Percentiles rank a stretch among this genome's conserved stretches.
Conservation (phyloP, 805 yeast species). For the Alloascoidea hylecoeti region DNA sequence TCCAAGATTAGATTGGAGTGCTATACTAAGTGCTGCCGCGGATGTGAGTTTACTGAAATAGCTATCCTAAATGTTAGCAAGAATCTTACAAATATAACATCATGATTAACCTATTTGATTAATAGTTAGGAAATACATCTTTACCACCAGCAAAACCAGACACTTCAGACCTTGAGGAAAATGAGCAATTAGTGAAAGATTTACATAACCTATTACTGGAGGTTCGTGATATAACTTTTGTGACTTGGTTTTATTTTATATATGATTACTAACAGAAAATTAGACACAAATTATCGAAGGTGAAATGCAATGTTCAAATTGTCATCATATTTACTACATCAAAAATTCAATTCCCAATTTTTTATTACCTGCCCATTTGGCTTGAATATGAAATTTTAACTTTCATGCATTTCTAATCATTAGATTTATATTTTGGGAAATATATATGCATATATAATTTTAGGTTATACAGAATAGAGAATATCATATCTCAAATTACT, state of each 20-base stretch:
- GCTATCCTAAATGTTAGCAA: too few species aligned
- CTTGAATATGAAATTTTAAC: conserved; percentile 21
- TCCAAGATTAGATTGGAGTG: conserved; percentile 81
- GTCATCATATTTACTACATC: conserved; percentile 79
- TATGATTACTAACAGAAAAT: neutral
- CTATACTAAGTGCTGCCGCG: conserved; percentile 59
- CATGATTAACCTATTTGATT: too few species aligned
- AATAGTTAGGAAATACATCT: conserved; percentile 38
- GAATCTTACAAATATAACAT: too few species aligned
- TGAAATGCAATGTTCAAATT: conserved; percentile 74
- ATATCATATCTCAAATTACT: too few species aligned
- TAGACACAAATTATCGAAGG: conserved; percentile 76
- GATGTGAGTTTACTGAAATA: conserved; percentile 36
- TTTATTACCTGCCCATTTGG: conserved; percentile 87
- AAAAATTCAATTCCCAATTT: conserved; percentile 92
- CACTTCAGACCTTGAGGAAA: conserved; percentile 3
- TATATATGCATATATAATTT: too few species aligned
- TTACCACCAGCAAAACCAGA: conserved; percentile 51
- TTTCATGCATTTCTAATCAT: too few species aligned
- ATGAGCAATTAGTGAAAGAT: conserved; percentile 33
- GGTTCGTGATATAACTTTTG: conserved; percentile 7
- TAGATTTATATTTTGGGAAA: too few species aligned
- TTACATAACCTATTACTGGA: conserved; percentile 70
- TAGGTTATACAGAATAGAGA: too few species aligned
- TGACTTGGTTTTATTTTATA: too few species aligned